Percentiles rank a stretch among this genome's conserved stretches.
Evolutionary conservation across 768 basidiomycete species (phyloP).

Genomic region (Daedaleopsis nitida): DNA sequence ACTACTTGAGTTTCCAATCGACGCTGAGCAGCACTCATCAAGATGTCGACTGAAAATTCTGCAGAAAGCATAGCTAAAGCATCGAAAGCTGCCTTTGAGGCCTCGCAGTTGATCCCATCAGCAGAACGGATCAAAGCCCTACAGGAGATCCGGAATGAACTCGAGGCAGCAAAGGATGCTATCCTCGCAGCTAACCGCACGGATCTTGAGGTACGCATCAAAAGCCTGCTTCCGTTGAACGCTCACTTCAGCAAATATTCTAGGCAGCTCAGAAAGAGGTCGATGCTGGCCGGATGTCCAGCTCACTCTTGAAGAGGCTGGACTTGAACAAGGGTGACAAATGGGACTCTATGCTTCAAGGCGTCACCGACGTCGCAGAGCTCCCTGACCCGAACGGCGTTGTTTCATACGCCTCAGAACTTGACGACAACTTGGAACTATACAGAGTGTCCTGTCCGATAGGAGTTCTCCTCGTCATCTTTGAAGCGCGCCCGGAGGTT

Average conservation of each 20-base stretch:
- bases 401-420: conserved; percentile 85
- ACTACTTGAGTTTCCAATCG: too few species aligned
- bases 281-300: conserved; percentile 80
- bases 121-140: conserved; percentile 73
- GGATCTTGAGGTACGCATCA: conserved; percentile 68
- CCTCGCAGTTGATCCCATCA: conserved; percentile 77
- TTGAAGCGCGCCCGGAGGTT: conserved; percentile 96
- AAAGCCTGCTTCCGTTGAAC: background rate
- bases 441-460: conserved; percentile 96
- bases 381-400: conserved; percentile 87
- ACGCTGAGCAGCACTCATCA: background rate
- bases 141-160: conserved; percentile 62
- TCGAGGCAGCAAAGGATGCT: conserved; percentile 62
- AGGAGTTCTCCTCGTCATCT: conserved; percentile 94
- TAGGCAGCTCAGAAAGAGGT: conserved; percentile 81
- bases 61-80: conserved; percentile 70
- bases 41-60: background rate
- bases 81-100: conserved; percentile 84
- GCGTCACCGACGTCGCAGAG: conserved; percentile 81
- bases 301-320: conserved; percentile 81
- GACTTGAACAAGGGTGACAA: conserved; percentile 82
- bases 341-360: conserved; percentile 93
- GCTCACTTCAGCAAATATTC: background rate
- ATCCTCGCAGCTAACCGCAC: conserved; percentile 80
- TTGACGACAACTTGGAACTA: conserved; percentile 86